A percentile compares a stretch with the other conserved stretches of the same genome.
Conservation (phyloP, 78 protist genomes). For the Dictyostelium purpureum region DNA sequence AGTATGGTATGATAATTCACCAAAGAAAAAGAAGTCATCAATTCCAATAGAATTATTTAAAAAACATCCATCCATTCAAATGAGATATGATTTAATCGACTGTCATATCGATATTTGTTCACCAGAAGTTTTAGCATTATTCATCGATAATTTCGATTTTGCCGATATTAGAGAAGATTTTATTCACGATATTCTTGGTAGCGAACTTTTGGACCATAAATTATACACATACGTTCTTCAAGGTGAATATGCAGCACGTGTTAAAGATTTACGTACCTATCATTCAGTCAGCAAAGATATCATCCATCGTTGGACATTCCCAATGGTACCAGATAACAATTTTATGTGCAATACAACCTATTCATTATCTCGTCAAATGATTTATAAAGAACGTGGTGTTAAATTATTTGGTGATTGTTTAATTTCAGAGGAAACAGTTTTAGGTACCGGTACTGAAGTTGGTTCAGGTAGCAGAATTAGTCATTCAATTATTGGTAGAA, state of each 20-base stretch:
- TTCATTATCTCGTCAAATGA: constrained; percentile 60
- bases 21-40: not conserved
- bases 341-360: constrained; percentile 33
- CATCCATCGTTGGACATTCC: constrained; percentile 90
- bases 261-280: constrained; percentile 75
- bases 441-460: constrained; percentile 33
- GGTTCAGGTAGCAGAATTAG: constrained; percentile 62
- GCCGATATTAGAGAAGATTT: constrained; percentile 78
- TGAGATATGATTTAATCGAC: constrained; percentile 87
- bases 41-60: constrained; percentile 29
- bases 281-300: constrained; percentile 85
- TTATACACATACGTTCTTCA: constrained; percentile 61
- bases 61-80: constrained; percentile 35
- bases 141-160: constrained; percentile 88
- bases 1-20: constrained; percentile 53
- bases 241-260: constrained; percentile 87
- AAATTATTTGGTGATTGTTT: constrained; percentile 62
- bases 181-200: constrained; percentile 66
- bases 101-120: constrained; percentile 88
- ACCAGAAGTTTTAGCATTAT: constrained; percentile 82
- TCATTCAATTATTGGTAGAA: constrained; percentile 80
- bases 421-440: constrained; percentile 40
- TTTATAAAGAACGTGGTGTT: constrained; percentile 76
- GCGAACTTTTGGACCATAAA: constrained; percentile 75
- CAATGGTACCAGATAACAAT: constrained; percentile 89